Evolutionary conservation across 768 basidiomycete genomes (phyloP).

Genomic region (Tubosaeta sp.): DNA sequence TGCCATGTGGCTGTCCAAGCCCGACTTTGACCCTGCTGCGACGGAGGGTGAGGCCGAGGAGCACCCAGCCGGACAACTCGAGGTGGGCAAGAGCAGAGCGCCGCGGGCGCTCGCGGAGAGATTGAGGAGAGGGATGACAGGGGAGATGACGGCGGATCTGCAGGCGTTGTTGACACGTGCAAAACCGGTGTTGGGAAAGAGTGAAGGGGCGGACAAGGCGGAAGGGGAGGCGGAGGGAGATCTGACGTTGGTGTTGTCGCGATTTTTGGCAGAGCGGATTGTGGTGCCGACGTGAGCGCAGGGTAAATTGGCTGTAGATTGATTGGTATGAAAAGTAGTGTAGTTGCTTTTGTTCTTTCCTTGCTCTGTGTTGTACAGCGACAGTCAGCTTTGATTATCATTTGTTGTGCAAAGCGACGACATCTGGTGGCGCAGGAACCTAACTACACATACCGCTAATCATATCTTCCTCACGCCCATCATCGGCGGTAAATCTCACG

Average conservation of each 20-base stretch:
- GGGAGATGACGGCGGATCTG: constrained; percentile 73
- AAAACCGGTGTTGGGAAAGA: constrained; percentile 59
- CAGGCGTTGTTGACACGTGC: constrained; percentile 62
- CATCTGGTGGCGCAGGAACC: neutral
- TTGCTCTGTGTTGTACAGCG: neutral
- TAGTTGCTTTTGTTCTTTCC: constrained; percentile 3
- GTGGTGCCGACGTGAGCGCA: constrained; percentile 33
- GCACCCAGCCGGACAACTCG: constrained; percentile 17
- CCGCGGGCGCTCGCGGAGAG: constrained; percentile 56
- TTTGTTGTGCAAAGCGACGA: neutral
- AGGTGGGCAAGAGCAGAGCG: constrained; percentile 35
- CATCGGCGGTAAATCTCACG: neutral
- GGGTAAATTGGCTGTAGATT: neutral
- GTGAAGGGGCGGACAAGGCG: constrained; percentile 43
- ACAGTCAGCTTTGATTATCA: neutral
- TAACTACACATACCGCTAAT: too few relatives aligned
- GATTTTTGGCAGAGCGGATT: constrained; percentile 64
- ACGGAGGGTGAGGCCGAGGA: constrained; percentile 47
- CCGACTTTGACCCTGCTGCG: constrained; percentile 51
- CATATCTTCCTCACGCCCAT: neutral
- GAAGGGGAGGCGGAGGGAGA: constrained; percentile 39
- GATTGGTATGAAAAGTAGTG: constrained; percentile 9
- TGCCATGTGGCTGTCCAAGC: constrained; percentile 72
- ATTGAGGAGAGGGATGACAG: constrained; percentile 71
- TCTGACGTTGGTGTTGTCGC: constrained; percentile 54